phyloP scores from a whole-genome alignment of 1,139 yeast species.

The Arxiozyma slooffiae region DNA sequence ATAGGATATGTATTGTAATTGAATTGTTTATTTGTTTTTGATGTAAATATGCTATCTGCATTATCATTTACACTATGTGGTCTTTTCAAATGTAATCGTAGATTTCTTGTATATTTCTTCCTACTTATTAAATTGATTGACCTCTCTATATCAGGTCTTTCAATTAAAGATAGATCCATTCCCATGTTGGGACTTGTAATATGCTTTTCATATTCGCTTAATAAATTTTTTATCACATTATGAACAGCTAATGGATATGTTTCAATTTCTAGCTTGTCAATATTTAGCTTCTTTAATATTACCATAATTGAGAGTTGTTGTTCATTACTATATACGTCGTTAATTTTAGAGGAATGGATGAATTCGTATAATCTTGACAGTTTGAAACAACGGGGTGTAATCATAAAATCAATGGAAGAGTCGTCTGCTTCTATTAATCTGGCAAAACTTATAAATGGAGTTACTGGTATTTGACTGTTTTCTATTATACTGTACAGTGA shows the following conservation, averaged over 20 bases:
- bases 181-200: slow-evolving; percentile 44
- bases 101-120: neutral
- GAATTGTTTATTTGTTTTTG: neutral
- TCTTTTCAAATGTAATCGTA: neutral
- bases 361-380: slow-evolving; percentile 53
- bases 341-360: slow-evolving; percentile 45
- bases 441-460: slow-evolving; percentile 55
- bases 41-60: neutral
- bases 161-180: slow-evolving; percentile 49
- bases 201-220: slow-evolving; percentile 47
- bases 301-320: slow-evolving; percentile 35
- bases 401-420: slow-evolving; percentile 46
- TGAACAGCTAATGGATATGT: slow-evolving; percentile 66
- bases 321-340: slow-evolving; percentile 33
- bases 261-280: slow-evolving; percentile 47
- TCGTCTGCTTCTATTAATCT: slow-evolving; percentile 58
- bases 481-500: slow-evolving; percentile 28
- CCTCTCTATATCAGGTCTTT: slow-evolving; percentile 53
- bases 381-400: slow-evolving; percentile 57
- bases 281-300: slow-evolving; percentile 46
- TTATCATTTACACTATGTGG: neutral
- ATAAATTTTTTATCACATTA: slow-evolving; percentile 54
- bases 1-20: neutral
- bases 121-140: slow-evolving; percentile 3
- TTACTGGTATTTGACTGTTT: slow-evolving; percentile 21